Evolutionary conservation across 108 stramenopile genomes (phyloP).

Genomic region (Fragilariopsis cylindrus): DNA sequence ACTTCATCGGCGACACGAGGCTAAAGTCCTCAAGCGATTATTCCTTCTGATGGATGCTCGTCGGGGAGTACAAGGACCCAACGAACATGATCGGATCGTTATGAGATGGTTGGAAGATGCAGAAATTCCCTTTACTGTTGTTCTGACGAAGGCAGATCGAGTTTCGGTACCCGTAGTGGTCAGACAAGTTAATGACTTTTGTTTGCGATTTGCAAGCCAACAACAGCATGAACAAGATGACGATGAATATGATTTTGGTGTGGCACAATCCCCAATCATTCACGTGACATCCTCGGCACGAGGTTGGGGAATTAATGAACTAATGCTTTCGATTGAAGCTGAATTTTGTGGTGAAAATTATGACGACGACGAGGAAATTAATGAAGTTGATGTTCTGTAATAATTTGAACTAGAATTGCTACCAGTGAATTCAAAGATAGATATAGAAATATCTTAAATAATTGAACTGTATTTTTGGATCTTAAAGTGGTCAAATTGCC

Average conservation of each 20-base stretch:
- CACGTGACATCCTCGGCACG: slow-evolving; percentile 55
- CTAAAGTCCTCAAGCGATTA: slow-evolving; percentile 49
- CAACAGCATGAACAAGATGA: neutral
- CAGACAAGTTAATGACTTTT: slow-evolving; percentile 70
- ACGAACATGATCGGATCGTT: slow-evolving; percentile 58
- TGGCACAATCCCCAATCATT: slow-evolving; percentile 41
- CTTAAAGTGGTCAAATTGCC: no score
- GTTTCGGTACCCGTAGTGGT: slow-evolving; percentile 44
- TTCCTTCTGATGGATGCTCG: slow-evolving; percentile 82
- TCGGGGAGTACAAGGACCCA: slow-evolving; percentile 32
- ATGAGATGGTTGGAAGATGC: slow-evolving; percentile 88
- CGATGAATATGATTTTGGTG: slow-evolving; percentile 2
- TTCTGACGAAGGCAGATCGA: slow-evolving; percentile 85
- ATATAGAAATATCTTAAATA: no score
- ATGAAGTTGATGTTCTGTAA: neutral
- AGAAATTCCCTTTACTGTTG: slow-evolving; percentile 68
- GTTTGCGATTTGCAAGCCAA: slow-evolving; percentile 64
- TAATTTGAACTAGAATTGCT: neutral
- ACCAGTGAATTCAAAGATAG: no score
- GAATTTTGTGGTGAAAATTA: slow-evolving; percentile 41
- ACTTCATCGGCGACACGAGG: slow-evolving; percentile 42
- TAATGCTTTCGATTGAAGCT: slow-evolving; percentile 46
- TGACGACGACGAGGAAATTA: slow-evolving; percentile 10
- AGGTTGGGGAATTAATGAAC: slow-evolving; percentile 47
- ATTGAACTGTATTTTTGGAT: no score